Conservation (phyloP, 2,329 filamentous ascomycete species). For the Pseudogymnoascus sp. region DNA sequence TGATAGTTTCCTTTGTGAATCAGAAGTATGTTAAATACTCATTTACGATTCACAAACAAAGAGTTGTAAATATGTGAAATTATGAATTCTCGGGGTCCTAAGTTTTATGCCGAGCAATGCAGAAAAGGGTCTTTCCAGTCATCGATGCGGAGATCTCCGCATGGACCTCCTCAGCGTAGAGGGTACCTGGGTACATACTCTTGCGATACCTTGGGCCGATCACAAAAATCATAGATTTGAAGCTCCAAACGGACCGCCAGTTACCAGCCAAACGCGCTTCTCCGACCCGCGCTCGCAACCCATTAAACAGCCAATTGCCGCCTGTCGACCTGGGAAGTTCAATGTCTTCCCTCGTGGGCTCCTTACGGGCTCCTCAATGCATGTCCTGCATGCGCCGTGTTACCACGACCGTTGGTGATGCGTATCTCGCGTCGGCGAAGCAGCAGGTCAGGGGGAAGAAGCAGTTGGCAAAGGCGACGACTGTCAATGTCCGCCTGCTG, state of each 20-base stretch:
- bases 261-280: background rate
- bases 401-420: conserved; percentile 18
- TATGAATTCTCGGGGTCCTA: background rate
- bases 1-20: background rate
- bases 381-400: conserved; percentile 19
- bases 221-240: conserved; percentile 1
- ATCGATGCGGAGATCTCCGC: background rate
- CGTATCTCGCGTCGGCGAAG: conserved; percentile 15
- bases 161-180: background rate
- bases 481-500: conserved; percentile 42
- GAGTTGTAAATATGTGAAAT: background rate
- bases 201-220: background rate
- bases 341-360: conserved; percentile 11
- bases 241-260: background rate
- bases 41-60: background rate
- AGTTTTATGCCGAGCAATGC: background rate
- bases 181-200: background rate
- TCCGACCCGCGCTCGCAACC: background rate
- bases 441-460: conserved; percentile 37
- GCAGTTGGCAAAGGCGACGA: conserved; percentile 34
- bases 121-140: background rate
- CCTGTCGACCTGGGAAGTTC: background rate
- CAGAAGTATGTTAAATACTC: background rate
- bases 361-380: conserved; percentile 11
- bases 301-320: background rate